These are phyloP conservation scores for Boehmeria nivea DNA, from an alignment of 306 rosid genomes.

Conservation along the genomic window DNA sequence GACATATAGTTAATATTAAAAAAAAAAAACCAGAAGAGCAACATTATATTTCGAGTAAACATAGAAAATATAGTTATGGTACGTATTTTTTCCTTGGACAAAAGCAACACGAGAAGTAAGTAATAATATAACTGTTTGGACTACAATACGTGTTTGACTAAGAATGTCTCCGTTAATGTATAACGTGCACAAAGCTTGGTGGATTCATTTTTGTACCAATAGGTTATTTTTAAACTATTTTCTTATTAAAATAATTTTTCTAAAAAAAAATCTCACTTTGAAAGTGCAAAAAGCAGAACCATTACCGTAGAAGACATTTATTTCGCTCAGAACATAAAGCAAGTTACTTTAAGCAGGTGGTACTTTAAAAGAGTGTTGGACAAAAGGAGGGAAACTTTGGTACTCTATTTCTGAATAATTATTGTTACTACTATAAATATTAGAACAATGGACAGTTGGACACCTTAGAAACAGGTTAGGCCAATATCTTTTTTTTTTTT, in stretches of 20 bases:
- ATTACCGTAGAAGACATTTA: conserved; percentile 7
- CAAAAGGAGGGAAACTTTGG: conserved; percentile 32
- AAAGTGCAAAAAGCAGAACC: conserved; percentile 4
- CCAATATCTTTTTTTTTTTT: conserved; percentile 2
- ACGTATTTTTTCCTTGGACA: too few species aligned
- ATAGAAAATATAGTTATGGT: too few species aligned
- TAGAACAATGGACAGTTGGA: conserved; percentile 5
- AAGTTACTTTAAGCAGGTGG: conserved; percentile 19
- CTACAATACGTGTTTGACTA: conserved; percentile 16
- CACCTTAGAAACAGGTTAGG: conserved; percentile 3
- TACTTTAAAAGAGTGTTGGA: conserved; percentile 21
- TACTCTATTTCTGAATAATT: background rate
- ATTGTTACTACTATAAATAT: background rate
- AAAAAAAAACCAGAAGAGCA: too few species aligned
- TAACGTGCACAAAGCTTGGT: background rate
- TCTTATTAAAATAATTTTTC: background rate
- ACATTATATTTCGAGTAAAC: too few species aligned
- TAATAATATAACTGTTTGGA: too few species aligned
- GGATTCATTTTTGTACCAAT: background rate
- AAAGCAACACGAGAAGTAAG: too few species aligned
- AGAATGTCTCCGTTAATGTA: background rate
- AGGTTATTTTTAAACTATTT: background rate
- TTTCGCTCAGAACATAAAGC: conserved; percentile 8
- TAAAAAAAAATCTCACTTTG: background rate
- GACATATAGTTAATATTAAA: too few species aligned